A percentile compares a stretch with the other conserved stretches of the same genome.
Conservation (phyloP, 2,329 filamentous ascomycete genomes). For the Phialemoniopsis sp. region DNA sequence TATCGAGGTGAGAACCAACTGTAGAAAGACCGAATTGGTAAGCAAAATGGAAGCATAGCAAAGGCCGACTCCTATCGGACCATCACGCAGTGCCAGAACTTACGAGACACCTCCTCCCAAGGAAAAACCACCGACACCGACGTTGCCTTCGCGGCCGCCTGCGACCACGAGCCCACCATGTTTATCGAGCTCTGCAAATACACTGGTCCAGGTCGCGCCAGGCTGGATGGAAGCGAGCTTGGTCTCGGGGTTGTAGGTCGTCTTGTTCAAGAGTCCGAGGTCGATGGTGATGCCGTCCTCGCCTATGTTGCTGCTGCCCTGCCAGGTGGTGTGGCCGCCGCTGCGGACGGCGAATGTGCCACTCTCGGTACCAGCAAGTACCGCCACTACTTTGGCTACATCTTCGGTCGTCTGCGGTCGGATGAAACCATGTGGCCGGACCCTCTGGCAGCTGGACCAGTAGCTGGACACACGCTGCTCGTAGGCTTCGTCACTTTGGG, state of each 20-base stretch:
- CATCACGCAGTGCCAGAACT: too few relatives aligned
- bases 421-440: too few relatives aligned
- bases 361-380: too few relatives aligned
- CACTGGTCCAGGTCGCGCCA: conserved; percentile 29
- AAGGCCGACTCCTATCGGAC: too few relatives aligned
- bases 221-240: conserved; percentile 26
- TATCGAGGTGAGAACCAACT: conserved; percentile 11
- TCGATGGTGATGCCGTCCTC: conserved; percentile 31
- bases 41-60: too few relatives aligned
- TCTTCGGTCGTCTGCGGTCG: too few relatives aligned
- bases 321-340: conserved; percentile 28
- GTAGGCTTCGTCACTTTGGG: too few relatives aligned
- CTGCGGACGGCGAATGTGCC: conserved; percentile 34
- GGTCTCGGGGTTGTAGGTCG: conserved; percentile 19
- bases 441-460: too few relatives aligned
- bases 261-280: conserved; percentile 23
- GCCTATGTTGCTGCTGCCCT: conserved; percentile 28
- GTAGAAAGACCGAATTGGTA: too few relatives aligned
- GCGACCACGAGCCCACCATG: conserved; percentile 21
- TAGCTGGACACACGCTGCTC: too few relatives aligned
- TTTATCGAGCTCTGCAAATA: conserved; percentile 28
- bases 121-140: conserved; percentile 27
- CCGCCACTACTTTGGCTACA: too few relatives aligned
- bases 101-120: conserved; percentile 30
- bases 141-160: conserved; percentile 27